Conservation (phyloP, 352 stramenopile genomes). For the Phytopythium ostracodes region DNA sequence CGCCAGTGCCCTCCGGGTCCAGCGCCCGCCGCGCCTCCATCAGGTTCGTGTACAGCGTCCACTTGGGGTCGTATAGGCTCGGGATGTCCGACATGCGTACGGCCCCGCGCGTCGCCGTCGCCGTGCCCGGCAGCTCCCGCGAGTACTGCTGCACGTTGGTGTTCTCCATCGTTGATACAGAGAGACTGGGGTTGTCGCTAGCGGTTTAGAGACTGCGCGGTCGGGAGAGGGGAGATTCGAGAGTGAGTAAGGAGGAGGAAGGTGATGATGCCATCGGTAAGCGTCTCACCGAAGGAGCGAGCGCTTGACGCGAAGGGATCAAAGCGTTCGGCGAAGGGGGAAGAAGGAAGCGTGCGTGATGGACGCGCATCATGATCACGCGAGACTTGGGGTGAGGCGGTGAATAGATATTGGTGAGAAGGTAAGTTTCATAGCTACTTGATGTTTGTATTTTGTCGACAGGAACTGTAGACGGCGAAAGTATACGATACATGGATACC, state of each 20-base stretch:
- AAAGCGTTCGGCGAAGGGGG: too few species aligned
- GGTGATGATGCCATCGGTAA: not conserved
- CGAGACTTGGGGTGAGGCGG: too few species aligned
- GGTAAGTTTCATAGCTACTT: too few species aligned
- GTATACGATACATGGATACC: not conserved
- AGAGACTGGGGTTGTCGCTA: too few species aligned
- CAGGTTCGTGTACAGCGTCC: conserved; percentile 61
- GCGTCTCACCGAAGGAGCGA: too few species aligned
- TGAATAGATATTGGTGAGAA: too few species aligned
- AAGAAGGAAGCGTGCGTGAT: not conserved
- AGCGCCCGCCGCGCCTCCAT: conserved; percentile 30
- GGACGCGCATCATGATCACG: not conserved
- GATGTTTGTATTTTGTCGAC: not conserved
- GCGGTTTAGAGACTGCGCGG: not conserved
- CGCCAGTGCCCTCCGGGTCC: conserved; percentile 40
- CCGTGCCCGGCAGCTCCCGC: conserved; percentile 16
- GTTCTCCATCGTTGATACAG: too few species aligned
- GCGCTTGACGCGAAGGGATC: too few species aligned
- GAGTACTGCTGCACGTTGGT: too few species aligned
- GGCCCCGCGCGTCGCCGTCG: conserved; percentile 23
- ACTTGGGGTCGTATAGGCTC: conserved; percentile 31
- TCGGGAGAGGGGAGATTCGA: not conserved
- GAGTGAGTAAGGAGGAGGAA: not conserved
- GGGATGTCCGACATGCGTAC: conserved; percentile 26
- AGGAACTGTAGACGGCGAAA: not conserved